Evolutionary conservation across 495 filamentous ascomycete species (phyloP).

Genomic region (Pyronema omphalodes): DNA sequence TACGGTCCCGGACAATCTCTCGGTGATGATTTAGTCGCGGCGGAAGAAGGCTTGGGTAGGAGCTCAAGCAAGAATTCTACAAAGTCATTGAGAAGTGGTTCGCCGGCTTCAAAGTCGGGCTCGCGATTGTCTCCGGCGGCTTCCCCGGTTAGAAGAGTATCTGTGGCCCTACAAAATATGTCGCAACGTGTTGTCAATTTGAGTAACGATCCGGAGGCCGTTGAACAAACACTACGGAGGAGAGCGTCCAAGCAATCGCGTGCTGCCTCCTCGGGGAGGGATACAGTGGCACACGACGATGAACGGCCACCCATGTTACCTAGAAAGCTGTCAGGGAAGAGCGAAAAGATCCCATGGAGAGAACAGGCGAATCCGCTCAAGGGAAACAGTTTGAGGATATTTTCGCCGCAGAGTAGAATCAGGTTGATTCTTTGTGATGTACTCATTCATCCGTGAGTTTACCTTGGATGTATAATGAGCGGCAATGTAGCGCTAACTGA

Average conservation of each 20-base stretch:
- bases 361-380: slow-evolving; percentile 60
- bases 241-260: slow-evolving; percentile 29
- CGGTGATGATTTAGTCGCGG: slow-evolving; percentile 42
- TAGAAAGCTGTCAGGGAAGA: too few relatives aligned
- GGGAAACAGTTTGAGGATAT: slow-evolving; percentile 72
- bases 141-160: slow-evolving; percentile 59
- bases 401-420: slow-evolving; percentile 56
- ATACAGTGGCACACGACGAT: slow-evolving; percentile 14
- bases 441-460: slow-evolving; percentile 52
- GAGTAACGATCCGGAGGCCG: slow-evolving; percentile 60
- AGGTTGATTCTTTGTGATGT: slow-evolving; percentile 64
- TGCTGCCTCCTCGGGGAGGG: too few relatives aligned
- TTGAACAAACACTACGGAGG: slow-evolving; percentile 58
- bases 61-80: slow-evolving; percentile 30
- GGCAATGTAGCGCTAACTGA: background rate
- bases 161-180: slow-evolving; percentile 77
- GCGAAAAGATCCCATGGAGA: slow-evolving; percentile 25
- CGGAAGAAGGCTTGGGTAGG: slow-evolving; percentile 32
- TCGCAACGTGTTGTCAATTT: slow-evolving; percentile 95
- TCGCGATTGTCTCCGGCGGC: slow-evolving; percentile 40
- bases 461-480: background rate
- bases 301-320: slow-evolving; percentile 1
- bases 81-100: slow-evolving; percentile 27
- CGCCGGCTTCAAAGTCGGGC: slow-evolving; percentile 27
- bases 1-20: slow-evolving; percentile 31